Base-by-base conservation (phyloP, 1,139 yeast species). In the Pichia cactophila region DNA sequence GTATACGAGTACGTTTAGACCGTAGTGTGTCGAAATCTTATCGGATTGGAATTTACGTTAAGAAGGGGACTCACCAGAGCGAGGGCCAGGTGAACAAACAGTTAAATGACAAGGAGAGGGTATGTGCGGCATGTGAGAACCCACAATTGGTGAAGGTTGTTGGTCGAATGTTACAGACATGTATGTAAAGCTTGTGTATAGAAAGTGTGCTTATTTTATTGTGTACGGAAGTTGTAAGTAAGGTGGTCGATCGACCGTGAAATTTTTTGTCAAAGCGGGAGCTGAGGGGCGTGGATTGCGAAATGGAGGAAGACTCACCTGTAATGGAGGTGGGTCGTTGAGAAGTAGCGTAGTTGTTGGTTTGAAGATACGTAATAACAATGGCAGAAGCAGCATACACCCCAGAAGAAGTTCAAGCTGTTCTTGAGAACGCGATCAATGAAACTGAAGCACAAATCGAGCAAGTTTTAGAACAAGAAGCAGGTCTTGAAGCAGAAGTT, bases 71-170 rank as follows among this genome's bases (percentile, higher is more conserved):
- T 1, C 99, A 94, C 65, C 97, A 92, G 65, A 86, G 95, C 60
- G 98, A 94, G 63, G 80, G 78, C 56, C 98, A 92, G 62, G 98
- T 94, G 33, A 94, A 94, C 67, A 90, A 92, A 63, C 99, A 94
- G 68, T 76, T 94, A 55, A 92, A 92, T 63, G 99, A 94, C 64
- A 94, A 94, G 69, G 99, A 94, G 66, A 74, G 99, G 55, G 97
- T 92, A 0, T 96, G 97, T 29, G 98, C 98, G 17, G 99, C 99
- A 0, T 90, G 97, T 68, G 98, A 94, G 62, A 94, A 94, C 60
- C 96, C 87, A 52, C 98, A 94, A 69, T 72, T 94, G 43, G 70
- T 90, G 50, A 77, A 81, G 33, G 98, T 94, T 17, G 86, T 94
- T 44, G 85, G 89, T 60, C 90, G 86, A 58, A 94, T 94, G 99